Conservation (phyloP, 331 rosid genomes). For the Malus hybrid region DNA sequence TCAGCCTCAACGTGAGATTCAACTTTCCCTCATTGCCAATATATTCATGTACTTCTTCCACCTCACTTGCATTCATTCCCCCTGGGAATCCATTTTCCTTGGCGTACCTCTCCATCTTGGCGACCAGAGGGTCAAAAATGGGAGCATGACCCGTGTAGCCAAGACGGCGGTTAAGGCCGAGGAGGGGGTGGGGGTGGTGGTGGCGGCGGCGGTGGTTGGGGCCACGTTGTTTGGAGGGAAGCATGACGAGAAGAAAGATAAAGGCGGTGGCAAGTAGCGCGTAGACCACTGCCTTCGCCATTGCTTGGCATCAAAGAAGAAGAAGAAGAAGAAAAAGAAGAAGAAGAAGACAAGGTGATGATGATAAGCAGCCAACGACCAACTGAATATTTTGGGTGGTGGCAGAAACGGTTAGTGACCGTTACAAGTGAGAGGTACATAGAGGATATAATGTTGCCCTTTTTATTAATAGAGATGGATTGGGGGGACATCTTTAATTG, state of each 20-base stretch:
- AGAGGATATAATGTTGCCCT: background rate
- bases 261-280: slow-evolving; percentile 48
- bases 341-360: background rate
- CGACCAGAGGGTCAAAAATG: slow-evolving; percentile 45
- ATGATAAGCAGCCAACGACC: background rate
- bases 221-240: slow-evolving; percentile 6
- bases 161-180: slow-evolving; percentile 37
- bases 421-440: slow-evolving; percentile 28
- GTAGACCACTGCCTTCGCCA: slow-evolving; percentile 76
- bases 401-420: slow-evolving; percentile 28
- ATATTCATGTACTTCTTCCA: slow-evolving; percentile 22
- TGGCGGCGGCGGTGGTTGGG: background rate
- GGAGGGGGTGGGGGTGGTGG: background rate
- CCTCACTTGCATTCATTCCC: background rate
- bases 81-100: background rate
- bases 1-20: slow-evolving; percentile 57
- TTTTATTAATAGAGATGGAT: background rate
- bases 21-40: slow-evolving; percentile 28
- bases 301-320: slow-evolving; percentile 8
- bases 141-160: slow-evolving; percentile 32
- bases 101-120: slow-evolving; percentile 13
- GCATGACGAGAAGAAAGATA: slow-evolving; percentile 21
- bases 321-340: background rate
- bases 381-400: slow-evolving; percentile 5
- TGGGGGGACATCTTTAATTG: background rate